Base-by-base conservation (phyloP, 192 early-diverging fungal species). In the Linnemannia hyalina region DNA sequence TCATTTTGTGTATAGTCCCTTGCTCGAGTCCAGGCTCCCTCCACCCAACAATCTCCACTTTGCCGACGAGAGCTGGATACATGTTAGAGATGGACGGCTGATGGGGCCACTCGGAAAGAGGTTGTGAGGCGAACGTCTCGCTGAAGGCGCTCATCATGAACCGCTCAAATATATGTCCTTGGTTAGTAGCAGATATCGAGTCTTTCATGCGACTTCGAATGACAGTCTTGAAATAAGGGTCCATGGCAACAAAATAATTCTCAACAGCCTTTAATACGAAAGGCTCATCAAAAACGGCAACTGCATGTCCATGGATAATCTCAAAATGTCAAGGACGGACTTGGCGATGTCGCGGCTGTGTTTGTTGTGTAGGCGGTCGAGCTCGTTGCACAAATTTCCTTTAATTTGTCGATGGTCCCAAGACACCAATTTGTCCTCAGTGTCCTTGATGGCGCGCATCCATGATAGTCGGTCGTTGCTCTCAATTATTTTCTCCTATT, bases 301-400 rank as follows among this genome's bases (percentile, higher is more conserved):
- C 38, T 5, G 38, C 38, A 6, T 40, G 3, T 5, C 6, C 4
- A 6, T 40, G 3, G 38, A 40, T 6, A 6, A 40, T 4, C 38
- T 35, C 35, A 35, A 35, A 35, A 35, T 35, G 35, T 35, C 35
- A 35, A 35, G 35, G 35, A 35, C 35, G 35, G 35, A 35, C 35
- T 35, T 35, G 35, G 35, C 35, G 35, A 35, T 35, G 35, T 35
- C 0, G 70, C 57, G 76, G 74, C 70, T 57, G 38, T 71, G 68
- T 72, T 82, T 76, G 47, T 76, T 26, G 26, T 57, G 49, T 11
- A 11, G 44, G 44, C 44, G 44, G 10, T 7, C 8, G 8, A 81
- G 44, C 52, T 82, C 74, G 46, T 76, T 46, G 69, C 80, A 82
- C 49, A 82, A 7, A 47, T 76, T 82, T 22, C 80, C 80, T 75